Base-by-base conservation (phyloP, 495 filamentous ascomycete genomes). In the Neurospora tetraspora region DNA sequence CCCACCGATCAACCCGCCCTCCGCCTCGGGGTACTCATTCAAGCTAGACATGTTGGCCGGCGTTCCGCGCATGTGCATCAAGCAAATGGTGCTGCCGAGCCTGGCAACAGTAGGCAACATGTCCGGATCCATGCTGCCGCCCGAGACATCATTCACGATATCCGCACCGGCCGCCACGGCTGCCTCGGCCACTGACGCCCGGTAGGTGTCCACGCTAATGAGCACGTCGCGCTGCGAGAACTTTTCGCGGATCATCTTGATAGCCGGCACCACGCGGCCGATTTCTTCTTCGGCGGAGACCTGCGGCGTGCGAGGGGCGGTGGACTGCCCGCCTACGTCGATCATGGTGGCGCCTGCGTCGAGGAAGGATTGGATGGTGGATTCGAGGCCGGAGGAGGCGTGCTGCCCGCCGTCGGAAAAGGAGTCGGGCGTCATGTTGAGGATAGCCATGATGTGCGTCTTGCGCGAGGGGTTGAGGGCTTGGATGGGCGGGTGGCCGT, bases 41-140 rank as follows among this genome's bases (percentile, higher is more conserved):
- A 92, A 81, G 4, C 79, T 80, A 45, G 83, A 90, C 96, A 98
- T 99, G 5, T 92, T 98, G 34, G 86, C 83, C 0, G 96, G 93
- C 4, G 88, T 91, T 38, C 96, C 96, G 76, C 96, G 93, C 91
- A 95, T 97, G 81, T 99, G 96, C 94, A 96, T 97, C 34, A 99
- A 83, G 76, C 92, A 91, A 45, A 97, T 87, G 1, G 94, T 91
- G 72, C 90, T 91, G n/a, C 92, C 92, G 0, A 95, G 85, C 3
- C 86, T 80, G 0, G 96, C 96, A 65, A 93, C 89, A 0, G 92
- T 95, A 7, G 88, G 78, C 0, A 99, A 86, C 94, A 99, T 98
- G 0, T 88, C 87, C 0, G 88, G 82, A 77, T 98, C 96, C 47
- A 97, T 84, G 4, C 83, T 78, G 12, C 96, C 96, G 6, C 91